These are phyloP conservation scores for Trichoderma atrobrunneum DNA, from an alignment of 2,329 filamentous ascomycete species.

Conservation along the genomic window DNA sequence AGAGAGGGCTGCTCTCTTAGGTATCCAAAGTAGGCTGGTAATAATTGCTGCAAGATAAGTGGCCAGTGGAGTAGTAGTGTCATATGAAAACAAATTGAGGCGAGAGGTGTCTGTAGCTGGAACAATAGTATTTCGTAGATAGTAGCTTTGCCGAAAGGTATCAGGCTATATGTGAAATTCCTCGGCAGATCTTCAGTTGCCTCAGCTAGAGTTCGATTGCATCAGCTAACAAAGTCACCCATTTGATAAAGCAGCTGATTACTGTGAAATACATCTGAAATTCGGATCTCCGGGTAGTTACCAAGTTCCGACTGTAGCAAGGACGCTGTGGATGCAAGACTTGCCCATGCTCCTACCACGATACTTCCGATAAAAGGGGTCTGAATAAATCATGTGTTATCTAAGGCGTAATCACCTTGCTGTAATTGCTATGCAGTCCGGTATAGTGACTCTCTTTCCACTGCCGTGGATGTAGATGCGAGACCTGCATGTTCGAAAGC, in stretches of 20 bases:
- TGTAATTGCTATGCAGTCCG: no score
- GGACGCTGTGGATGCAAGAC: neutral
- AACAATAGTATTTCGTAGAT: neutral
- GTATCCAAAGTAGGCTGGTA: neutral
- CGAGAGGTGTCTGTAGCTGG: neutral
- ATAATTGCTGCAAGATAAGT: neutral
- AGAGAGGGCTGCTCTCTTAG: neutral
- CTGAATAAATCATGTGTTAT: neutral
- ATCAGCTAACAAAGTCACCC: neutral
- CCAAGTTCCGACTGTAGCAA: neutral
- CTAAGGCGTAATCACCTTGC: neutral
- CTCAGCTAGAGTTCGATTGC: neutral
- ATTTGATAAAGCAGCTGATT: neutral
- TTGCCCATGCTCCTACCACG: neutral
- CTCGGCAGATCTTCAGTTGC: neutral
- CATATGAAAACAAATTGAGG: neutral
- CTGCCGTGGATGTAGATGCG: neutral
- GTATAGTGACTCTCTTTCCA: neutral
- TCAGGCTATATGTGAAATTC: neutral
- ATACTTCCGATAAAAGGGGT: neutral
- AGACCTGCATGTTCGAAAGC: neutral
- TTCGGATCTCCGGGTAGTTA: neutral
- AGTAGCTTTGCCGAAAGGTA: neutral
- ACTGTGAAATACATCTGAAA: neutral
- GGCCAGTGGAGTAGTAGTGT: rapidly evolving